Evolutionary conservation across 1,284 basidiomycete genomes (phyloP), one percentile per base, ranked within the genome.

Genomic region (Blastosporella zonata): DNA sequence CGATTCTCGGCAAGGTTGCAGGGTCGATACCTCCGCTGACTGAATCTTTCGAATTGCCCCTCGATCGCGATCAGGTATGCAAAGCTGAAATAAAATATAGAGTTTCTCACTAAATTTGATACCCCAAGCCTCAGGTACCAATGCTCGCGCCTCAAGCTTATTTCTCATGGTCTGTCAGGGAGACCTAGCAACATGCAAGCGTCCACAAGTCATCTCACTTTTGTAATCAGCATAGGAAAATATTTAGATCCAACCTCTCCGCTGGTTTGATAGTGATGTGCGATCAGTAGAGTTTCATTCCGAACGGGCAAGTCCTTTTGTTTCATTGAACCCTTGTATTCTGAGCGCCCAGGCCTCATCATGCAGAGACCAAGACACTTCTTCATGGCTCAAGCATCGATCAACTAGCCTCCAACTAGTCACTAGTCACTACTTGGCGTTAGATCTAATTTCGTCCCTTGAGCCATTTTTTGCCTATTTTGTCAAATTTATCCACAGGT

Each of bases 11-110:
- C 44, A 48, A 25, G 18, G 10, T 22, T 27, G 8, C 40, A 57
- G 53, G 53, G 55, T 52, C 47, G 44, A 46, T 53, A 61, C 55
- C 51, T 60, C 59, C 59, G 60, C 56, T 64, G 62, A 64, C 58
- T 61, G 60, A 60, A 62, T 66, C 61, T 62, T 58, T 62, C 64
- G 38, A 53, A 21, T 34, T 13, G 47, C 43, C 48, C 44, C 52
- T 57, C 55, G 53, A 59, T 60, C 55, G 47, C 43, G 47, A 58
- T 58, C 48, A 52, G 15, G 47, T 49, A 46, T 50, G 45, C 46
- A 55, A 57, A 57, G 6, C 52, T 55, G 39, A 52, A 27, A 40
- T 52, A 25, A 52, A 43, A 52, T 55, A 49, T 47, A 39, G 34
- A 52, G 42, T 46, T 49, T 50, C 48, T 54, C 52, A 45, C 49